A percentile compares a stretch with the other conserved stretches of the same genome.
Evolutionary conservation across 345 rosid genomes (phyloP).

Genomic region (Cochlearia excelsa): DNA sequence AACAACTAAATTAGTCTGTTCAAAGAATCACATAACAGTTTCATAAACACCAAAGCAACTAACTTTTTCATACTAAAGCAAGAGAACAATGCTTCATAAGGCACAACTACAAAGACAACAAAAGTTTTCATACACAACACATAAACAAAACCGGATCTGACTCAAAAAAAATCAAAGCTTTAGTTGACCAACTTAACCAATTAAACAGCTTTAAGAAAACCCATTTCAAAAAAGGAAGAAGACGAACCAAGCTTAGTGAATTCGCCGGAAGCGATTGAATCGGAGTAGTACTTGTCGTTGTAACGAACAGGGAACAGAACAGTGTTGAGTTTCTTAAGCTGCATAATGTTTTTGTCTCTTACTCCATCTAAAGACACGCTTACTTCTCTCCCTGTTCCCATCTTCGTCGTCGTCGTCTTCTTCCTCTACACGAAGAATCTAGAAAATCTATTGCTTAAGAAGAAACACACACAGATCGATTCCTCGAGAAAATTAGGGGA

Average conservation of each 20-base stretch:
- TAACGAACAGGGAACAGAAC: constrained; percentile 92
- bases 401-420: constrained; percentile 24
- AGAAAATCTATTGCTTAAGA: neutral
- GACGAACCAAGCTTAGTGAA: constrained; percentile 83
- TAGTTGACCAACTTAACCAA: too few species aligned
- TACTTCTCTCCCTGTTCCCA: constrained; percentile 79
- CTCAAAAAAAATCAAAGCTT: neutral
- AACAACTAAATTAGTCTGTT: too few species aligned
- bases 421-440: constrained; percentile 28
- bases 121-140: neutral
- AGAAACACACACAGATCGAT: neutral
- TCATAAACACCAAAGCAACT: constrained; percentile 13
- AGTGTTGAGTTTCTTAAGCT: constrained; percentile 89
- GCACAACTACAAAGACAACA: neutral
- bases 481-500: constrained; percentile 4
- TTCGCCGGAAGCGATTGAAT: constrained; percentile 82
- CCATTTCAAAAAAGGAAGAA: neutral
- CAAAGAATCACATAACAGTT: constrained; percentile 3
- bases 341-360: constrained; percentile 97
- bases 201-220: neutral
- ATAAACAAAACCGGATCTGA: constrained; percentile 12
- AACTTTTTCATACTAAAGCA: constrained; percentile 1
- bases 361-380: constrained; percentile 82
- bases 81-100: neutral
- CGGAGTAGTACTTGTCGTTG: constrained; percentile 85